phyloP scores from a whole-genome alignment of 352 stramenopile genomes.

The Phytophthora lateralis region DNA sequence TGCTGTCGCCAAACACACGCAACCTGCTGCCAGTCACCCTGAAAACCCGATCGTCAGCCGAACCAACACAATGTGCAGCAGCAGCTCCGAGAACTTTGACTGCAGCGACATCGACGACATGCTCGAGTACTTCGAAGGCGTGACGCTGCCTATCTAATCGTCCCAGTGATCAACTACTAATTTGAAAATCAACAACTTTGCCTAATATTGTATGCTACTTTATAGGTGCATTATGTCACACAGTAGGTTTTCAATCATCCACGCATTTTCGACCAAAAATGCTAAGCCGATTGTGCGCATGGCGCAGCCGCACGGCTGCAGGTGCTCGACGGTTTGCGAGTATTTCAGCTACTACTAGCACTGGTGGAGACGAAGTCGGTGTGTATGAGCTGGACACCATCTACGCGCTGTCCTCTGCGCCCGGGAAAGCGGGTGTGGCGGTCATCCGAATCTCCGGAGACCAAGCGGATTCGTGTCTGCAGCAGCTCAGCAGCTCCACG shows the following conservation, averaged over 20 bases:
- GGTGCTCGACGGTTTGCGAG: constrained; percentile 22
- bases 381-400: constrained; percentile 84
- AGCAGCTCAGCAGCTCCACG: constrained; percentile 50
- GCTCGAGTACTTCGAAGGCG: constrained; percentile 77
- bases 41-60: constrained; percentile 10
- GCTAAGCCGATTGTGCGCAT: constrained; percentile 16
- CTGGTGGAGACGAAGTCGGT: not conserved
- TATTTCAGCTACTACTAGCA: not conserved
- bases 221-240: constrained; percentile 3
- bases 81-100: constrained; percentile 41
- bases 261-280: constrained; percentile 19
- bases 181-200: constrained; percentile 5
- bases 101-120: constrained; percentile 70
- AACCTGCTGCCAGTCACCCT: not conserved
- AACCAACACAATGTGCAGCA: constrained; percentile 29
- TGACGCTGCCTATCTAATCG: constrained; percentile 62
- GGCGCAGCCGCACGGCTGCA: constrained; percentile 1
- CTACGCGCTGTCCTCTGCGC: constrained; percentile 90
- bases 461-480: constrained; percentile 65
- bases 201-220: constrained; percentile 1
- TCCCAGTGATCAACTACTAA: constrained; percentile 5
- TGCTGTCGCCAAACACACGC: not conserved
- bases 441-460: constrained; percentile 90
- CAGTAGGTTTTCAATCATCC: constrained; percentile 6
- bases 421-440: constrained; percentile 85